These are phyloP conservation scores for Leccinum solheimii DNA, from an alignment of 1,284 basidiomycete genomes.

Conservation along the genomic window DNA sequence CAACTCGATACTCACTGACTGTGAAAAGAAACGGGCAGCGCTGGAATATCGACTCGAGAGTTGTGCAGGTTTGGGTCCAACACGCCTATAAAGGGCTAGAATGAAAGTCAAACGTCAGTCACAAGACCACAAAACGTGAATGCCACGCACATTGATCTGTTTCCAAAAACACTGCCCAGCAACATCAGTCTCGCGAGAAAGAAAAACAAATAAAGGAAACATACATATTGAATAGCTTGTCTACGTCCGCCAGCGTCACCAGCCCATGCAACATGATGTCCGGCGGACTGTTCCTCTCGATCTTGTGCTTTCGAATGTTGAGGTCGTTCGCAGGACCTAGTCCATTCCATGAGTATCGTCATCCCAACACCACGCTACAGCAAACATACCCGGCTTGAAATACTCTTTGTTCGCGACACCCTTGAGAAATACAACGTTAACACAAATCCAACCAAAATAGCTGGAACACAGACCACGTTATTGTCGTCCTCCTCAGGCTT, in stretches of 20 bases:
- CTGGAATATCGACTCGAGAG: constrained; percentile 69
- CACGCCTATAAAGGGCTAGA: constrained; percentile 69
- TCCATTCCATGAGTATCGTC: neutral
- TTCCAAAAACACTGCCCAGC: constrained; percentile 59
- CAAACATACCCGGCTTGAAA: constrained; percentile 67
- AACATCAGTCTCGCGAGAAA: constrained; percentile 10
- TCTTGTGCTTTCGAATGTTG: constrained; percentile 65
- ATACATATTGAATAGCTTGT: constrained; percentile 81
- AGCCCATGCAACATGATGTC: constrained; percentile 84
- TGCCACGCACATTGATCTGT: constrained; percentile 60
- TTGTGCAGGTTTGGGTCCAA: constrained; percentile 76
- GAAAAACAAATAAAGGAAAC: constrained; percentile 31
- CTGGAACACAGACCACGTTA: constrained; percentile 52
- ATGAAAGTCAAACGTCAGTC: constrained; percentile 5
- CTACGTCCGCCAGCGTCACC: constrained; percentile 78
- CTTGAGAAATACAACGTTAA: constrained; percentile 15
- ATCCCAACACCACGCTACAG: neutral
- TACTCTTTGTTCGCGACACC: constrained; percentile 79
- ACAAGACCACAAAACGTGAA: neutral
- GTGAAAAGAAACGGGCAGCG: constrained; percentile 83
- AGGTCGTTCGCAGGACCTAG: constrained; percentile 69
- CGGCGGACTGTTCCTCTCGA: constrained; percentile 78
- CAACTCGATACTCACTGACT: constrained; percentile 55
- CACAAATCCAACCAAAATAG: constrained; percentile 24
- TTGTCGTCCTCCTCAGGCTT: constrained; percentile 55